Evolutionary conservation across 2,329 filamentous ascomycete species (phyloP).

Genomic region (Lasiodiplodia sp.): DNA sequence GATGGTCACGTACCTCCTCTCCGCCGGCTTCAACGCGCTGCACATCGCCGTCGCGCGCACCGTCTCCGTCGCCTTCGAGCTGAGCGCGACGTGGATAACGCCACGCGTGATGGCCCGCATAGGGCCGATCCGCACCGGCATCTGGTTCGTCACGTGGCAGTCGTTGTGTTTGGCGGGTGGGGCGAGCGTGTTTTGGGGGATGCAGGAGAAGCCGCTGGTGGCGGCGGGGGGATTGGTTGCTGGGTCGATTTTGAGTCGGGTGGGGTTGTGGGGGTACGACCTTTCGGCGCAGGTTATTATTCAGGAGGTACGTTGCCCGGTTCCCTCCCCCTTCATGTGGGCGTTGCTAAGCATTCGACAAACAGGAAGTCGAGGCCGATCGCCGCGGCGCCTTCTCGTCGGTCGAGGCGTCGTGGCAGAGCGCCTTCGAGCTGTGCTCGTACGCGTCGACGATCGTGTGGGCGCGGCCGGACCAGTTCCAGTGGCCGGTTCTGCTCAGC

Average conservation of each 20-base stretch:
- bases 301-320: slow-evolving; percentile 46
- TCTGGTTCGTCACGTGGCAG: slow-evolving; percentile 69
- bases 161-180: slow-evolving; percentile 41
- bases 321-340: too few relatives aligned
- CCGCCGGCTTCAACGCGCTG: slow-evolving; percentile 59
- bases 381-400: slow-evolving; percentile 72
- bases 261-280: slow-evolving; percentile 59
- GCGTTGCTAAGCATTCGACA: neutral
- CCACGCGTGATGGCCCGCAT: slow-evolving; percentile 62
- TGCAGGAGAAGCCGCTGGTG: neutral
- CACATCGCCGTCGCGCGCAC: slow-evolving; percentile 63
- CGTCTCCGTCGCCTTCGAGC: slow-evolving; percentile 62
- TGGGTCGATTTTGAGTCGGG: slow-evolving; percentile 50
- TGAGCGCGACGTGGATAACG: slow-evolving; percentile 67
- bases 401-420: slow-evolving; percentile 72
- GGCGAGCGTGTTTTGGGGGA: neutral
- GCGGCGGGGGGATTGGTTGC: slow-evolving; percentile 43
- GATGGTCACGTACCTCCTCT: slow-evolving; percentile 70
- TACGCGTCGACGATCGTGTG: slow-evolving; percentile 72
- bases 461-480: slow-evolving; percentile 68
- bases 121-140: slow-evolving; percentile 65
- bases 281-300: slow-evolving; percentile 55
- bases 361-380: slow-evolving; percentile 43
- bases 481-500: slow-evolving; percentile 61
- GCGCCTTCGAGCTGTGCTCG: slow-evolving; percentile 72